A percentile compares a stretch with the other conserved stretches of the same genome.
phyloP scores from a whole-genome alignment of 164 flowering plant species.

The Dillenia turbinata region DNA sequence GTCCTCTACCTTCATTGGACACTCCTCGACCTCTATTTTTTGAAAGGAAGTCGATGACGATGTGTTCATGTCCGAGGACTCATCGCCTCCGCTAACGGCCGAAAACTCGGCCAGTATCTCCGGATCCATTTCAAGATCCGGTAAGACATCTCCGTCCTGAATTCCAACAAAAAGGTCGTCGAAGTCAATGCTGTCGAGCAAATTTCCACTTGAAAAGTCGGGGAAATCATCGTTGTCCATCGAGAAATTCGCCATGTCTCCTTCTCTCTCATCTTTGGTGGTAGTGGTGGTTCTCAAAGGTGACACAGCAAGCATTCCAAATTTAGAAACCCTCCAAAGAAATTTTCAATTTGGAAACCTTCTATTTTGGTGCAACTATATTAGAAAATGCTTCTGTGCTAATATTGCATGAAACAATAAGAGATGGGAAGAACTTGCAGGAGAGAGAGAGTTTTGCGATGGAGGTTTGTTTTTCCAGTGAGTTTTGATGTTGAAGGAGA shows the following conservation, averaged over 20 bases:
- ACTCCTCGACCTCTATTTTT: slow-evolving; percentile 12
- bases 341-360: neutral
- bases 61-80: slow-evolving; percentile 31
- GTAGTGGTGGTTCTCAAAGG: slow-evolving; percentile 36
- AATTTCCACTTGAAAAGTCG: slow-evolving; percentile 36
- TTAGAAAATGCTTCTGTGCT: neutral
- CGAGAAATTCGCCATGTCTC: slow-evolving; percentile 37
- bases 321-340: neutral
- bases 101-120: slow-evolving; percentile 74
- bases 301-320: slow-evolving; percentile 68
- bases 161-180: slow-evolving; percentile 69
- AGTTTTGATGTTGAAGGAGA: neutral
- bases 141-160: slow-evolving; percentile 55
- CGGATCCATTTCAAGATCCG: slow-evolving; percentile 86
- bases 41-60: slow-evolving; percentile 1
- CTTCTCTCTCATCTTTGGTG: slow-evolving; percentile 39
- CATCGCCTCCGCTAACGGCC: slow-evolving; percentile 40
- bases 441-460: neutral
- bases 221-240: slow-evolving; percentile 32
- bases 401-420: neutral
- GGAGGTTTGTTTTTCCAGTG: neutral
- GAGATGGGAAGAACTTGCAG: neutral
- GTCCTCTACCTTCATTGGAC: slow-evolving; percentile 14
- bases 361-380: neutral
- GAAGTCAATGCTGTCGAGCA: slow-evolving; percentile 75